Base-by-base conservation (phyloP, 2,329 filamentous ascomycete species). In the Daldinia sp. region DNA sequence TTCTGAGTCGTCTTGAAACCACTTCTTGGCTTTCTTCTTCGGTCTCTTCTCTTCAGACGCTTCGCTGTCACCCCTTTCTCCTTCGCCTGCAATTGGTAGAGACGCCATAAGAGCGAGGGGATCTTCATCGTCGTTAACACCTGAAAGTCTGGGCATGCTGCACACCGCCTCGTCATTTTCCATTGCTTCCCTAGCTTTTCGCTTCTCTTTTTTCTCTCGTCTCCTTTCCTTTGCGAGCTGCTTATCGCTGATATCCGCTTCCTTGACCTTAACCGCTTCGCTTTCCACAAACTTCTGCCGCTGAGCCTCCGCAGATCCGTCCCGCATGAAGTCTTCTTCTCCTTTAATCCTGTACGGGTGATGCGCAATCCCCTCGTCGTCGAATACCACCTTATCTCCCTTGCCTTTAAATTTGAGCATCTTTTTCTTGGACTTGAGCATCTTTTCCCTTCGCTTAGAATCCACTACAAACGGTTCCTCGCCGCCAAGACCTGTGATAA, bases 351-450 rank as follows among this genome's bases (percentile, higher is more conserved):
- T 92, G 82, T 98, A 98, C 13, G 97, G 80, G 70, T 92, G 88
- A 79, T 96, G 94, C 2, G 94, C 86, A 69, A 92, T 90, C 73
- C 94, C 95, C 35, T 98, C 93, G 54, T 97, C 94, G 81, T 98
- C 95, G 79, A 95, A 99, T 4, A 98, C 86, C 6, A 98, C 83
- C 78, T 96, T 97, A 44, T 88, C 90, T 12, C 93, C 92, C 77
- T 91, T 92, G 77, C 93, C 93, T 84, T 94, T 97, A 84, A 93
- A 92, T 78, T 97, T 96, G 77, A 93, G 87, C 72, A 98, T 88
- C 81, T 97, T 92, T 86, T 97, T 97, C 86, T 98, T 98, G 20
- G 93, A 97, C 76, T 92, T 92, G 72, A 98, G 88, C n/a, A 97
- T 87, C 83, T 98, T 98, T 82, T 97, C 95, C 73, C 94, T 91